A percentile compares a stretch with the other conserved stretches of the same genome.
These are phyloP conservation scores for Passalora sequoiae DNA, from an alignment of 2,329 filamentous ascomycete genomes.

Conservation along the genomic window DNA sequence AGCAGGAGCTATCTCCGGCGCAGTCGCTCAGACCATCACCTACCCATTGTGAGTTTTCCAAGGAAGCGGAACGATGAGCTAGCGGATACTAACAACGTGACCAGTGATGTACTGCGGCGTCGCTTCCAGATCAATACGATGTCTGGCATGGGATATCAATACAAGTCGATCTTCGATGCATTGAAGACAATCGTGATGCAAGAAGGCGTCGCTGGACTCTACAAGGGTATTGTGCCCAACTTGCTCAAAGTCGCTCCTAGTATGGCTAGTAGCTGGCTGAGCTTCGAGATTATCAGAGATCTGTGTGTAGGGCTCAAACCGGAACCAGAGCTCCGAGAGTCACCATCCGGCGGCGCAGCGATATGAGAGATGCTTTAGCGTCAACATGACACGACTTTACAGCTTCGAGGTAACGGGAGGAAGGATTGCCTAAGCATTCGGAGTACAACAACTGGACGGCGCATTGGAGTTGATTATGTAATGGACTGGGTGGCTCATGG, in stretches of 20 bases:
- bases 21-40: constrained; percentile 93
- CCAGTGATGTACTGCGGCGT: constrained; percentile 80
- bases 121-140: constrained; percentile 99
- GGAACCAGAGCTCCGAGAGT: constrained; percentile 3
- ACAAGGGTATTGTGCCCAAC: constrained; percentile 95
- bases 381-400: background rate
- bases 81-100: constrained; percentile 5
- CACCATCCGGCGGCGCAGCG: background rate
- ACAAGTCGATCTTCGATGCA: constrained; percentile 80
- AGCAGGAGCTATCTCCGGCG: constrained; percentile 90
- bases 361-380: background rate
- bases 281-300: constrained; percentile 90
- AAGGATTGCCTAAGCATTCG: too few relatives aligned
- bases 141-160: constrained; percentile 96
- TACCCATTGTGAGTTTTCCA: constrained; percentile 77
- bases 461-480: background rate
- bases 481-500: too few relatives aligned
- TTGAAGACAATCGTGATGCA: constrained; percentile 73
- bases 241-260: constrained; percentile 94
- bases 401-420: too few relatives aligned
- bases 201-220: constrained; percentile 79
- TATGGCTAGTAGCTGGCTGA: constrained; percentile 98
- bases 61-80: background rate
- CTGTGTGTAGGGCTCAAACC: constrained; percentile 55
- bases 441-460: background rate